phyloP scores from a whole-genome alignment of 495 filamentous ascomycete species.

The Trichoderma asperelloides region DNA sequence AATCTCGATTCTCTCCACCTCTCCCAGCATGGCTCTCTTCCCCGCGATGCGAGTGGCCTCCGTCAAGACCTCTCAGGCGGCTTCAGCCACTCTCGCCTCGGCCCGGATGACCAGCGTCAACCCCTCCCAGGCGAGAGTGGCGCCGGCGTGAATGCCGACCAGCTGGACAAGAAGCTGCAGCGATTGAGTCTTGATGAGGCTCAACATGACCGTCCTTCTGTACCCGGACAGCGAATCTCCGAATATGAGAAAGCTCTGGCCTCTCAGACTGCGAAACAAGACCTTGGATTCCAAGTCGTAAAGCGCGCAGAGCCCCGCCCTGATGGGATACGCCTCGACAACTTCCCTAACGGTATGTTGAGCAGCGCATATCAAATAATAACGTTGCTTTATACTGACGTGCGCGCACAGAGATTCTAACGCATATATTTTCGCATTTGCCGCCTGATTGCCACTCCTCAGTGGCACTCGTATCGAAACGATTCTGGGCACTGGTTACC shows the following conservation, averaged over 20 bases:
- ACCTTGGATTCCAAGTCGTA: constrained; percentile 52
- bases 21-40: constrained; percentile 69
- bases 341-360: constrained; percentile 73
- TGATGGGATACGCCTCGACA: constrained; percentile 45
- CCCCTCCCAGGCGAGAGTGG: not conserved
- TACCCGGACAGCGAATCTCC: constrained; percentile 52
- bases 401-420: constrained; percentile 62
- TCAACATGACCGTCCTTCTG: constrained; percentile 15
- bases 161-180: constrained; percentile 29
- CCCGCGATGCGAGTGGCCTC: constrained; percentile 37
- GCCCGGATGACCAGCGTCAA: not conserved
- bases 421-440: constrained; percentile 83
- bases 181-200: constrained; percentile 31
- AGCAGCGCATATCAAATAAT: not conserved
- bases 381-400: not conserved
- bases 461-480: constrained; percentile 73
- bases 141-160: constrained; percentile 23
- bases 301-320: constrained; percentile 35
- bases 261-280: constrained; percentile 35
- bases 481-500: constrained; percentile 74
- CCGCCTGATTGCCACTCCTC: constrained; percentile 67
- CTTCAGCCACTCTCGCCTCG: not conserved
- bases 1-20: constrained; percentile 29
- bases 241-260: constrained; percentile 62
- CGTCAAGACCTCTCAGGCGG: constrained; percentile 22